A percentile compares a stretch with the other conserved stretches of the same genome.
phyloP scores from a whole-genome alignment of 2,329 filamentous ascomycete species.

The Fusarium subtropicale region DNA sequence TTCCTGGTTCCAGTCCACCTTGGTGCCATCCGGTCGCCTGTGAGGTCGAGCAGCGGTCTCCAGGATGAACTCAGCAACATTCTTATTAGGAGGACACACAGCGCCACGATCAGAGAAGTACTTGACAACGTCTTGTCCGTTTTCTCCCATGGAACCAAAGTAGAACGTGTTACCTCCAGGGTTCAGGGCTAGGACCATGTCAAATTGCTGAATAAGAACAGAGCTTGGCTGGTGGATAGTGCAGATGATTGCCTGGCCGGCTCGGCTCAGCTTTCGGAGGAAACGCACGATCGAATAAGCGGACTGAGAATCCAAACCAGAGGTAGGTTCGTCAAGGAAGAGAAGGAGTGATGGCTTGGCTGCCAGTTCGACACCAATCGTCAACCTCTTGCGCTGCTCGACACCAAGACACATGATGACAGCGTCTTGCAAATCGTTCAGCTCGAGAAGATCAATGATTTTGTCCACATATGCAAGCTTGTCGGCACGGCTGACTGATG shows the following conservation, averaged over 20 bases:
- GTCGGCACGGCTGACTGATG: slow-evolving; percentile 65
- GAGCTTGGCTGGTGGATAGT: slow-evolving; percentile 69
- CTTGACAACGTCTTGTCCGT: slow-evolving; percentile 58
- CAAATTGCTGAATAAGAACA: slow-evolving; percentile 66
- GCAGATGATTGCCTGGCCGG: slow-evolving; percentile 68
- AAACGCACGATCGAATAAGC: slow-evolving; percentile 70
- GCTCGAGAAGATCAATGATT: slow-evolving; percentile 73
- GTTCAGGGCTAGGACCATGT: slow-evolving; percentile 64
- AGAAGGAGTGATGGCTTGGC: slow-evolving; percentile 68
- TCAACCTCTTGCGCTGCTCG: slow-evolving; percentile 66
- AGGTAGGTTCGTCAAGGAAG: slow-evolving; percentile 70
- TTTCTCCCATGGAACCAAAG: slow-evolving; percentile 63
- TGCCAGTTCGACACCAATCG: slow-evolving; percentile 64
- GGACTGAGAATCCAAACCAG: slow-evolving; percentile 66
- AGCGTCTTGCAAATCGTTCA: slow-evolving; percentile 71
- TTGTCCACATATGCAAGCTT: slow-evolving; percentile 75
- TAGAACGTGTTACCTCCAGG: slow-evolving; percentile 65
- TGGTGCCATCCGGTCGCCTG: slow-evolving; percentile 51
- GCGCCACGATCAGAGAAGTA: slow-evolving; percentile 72
- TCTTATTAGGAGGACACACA: slow-evolving; percentile 68
- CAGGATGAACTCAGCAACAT: slow-evolving; percentile 63
- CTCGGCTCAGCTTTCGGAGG: slow-evolving; percentile 67
- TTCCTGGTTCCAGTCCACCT: slow-evolving; percentile 78
- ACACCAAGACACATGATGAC: slow-evolving; percentile 68
- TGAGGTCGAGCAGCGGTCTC: slow-evolving; percentile 57